Evolutionary conservation across 1,284 basidiomycete species (phyloP).

Genomic region (Ceratobasidium sp.): DNA sequence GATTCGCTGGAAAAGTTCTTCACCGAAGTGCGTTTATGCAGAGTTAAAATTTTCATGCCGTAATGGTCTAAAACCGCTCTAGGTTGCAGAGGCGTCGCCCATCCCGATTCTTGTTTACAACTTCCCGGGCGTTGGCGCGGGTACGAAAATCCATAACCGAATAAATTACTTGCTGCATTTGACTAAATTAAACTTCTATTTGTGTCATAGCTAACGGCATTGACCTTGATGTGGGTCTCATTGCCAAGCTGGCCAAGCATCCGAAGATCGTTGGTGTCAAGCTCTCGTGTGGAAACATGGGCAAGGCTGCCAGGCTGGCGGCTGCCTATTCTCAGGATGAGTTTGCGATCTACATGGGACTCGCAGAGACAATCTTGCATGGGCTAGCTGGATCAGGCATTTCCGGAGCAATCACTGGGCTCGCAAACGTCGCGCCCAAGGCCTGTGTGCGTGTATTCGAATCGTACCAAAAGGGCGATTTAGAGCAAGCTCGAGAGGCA

Average conservation of each 20-base stretch:
- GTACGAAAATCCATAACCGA: constrained; percentile 2
- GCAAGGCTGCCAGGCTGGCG: constrained; percentile 33
- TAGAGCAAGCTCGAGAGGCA: constrained; percentile 41
- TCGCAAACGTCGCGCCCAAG: constrained; percentile 49
- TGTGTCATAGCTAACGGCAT: constrained; percentile 36
- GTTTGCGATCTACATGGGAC: constrained; percentile 43
- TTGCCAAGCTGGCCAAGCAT: constrained; percentile 43
- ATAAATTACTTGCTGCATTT: not conserved
- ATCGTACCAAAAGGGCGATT: constrained; percentile 41
- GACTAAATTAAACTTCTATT: not conserved
- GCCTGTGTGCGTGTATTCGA: constrained; percentile 46
- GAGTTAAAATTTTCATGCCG: not conserved
- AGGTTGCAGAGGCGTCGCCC: constrained; percentile 42
- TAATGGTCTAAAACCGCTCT: not conserved
- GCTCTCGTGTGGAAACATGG: constrained; percentile 43
- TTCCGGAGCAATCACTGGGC: constrained; percentile 50
- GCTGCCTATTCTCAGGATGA: constrained; percentile 37
- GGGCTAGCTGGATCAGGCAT: constrained; percentile 40
- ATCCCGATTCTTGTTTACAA: constrained; percentile 45
- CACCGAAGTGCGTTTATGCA: constrained; percentile 56
- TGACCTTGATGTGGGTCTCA: constrained; percentile 42
- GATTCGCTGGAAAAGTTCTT: constrained; percentile 71
- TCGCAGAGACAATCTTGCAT: constrained; percentile 44
- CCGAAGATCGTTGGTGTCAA: constrained; percentile 44
- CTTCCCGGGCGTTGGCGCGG: constrained; percentile 44